Evolutionary conservation across 805 yeast species (phyloP).

Genomic region (Candida chilensis): DNA sequence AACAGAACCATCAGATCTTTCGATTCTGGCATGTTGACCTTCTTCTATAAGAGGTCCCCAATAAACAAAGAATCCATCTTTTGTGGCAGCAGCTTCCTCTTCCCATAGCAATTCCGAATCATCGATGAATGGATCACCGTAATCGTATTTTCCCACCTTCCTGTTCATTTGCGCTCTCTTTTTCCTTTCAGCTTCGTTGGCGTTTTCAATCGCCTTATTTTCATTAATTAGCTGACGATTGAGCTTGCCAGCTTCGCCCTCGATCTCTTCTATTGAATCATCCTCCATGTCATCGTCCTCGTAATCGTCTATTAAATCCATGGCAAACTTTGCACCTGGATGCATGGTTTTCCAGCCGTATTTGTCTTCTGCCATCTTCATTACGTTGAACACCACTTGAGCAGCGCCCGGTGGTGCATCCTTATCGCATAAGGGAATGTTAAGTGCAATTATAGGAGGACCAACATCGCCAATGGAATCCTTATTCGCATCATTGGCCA

Average conservation of each 20-base stretch:
- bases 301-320: constrained; percentile 40
- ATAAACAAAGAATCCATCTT: constrained; percentile 92
- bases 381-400: constrained; percentile 62
- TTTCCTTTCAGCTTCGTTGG: constrained; percentile 32
- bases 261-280: constrained; percentile 35
- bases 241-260: constrained; percentile 7
- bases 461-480: too few relatives aligned
- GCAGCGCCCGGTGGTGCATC: constrained; percentile 49
- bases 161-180: constrained; percentile 47
- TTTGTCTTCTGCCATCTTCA: constrained; percentile 70
- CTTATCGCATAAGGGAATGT: constrained; percentile 40
- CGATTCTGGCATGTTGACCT: constrained; percentile 35
- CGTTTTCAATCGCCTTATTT: constrained; percentile 18
- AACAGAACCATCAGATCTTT: constrained; percentile 15
- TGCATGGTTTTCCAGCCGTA: constrained; percentile 72
- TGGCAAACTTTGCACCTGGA: constrained; percentile 54
- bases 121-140: constrained; percentile 92
- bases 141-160: constrained; percentile 85
- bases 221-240: constrained; percentile 17
- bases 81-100: constrained; percentile 85
- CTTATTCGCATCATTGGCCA: too few relatives aligned
- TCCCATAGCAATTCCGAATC: constrained; percentile 90
- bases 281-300: constrained; percentile 41
- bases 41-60: constrained; percentile 84
- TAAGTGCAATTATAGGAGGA: constrained; percentile 50